Evolutionary conservation across 495 filamentous ascomycete species (phyloP), one percentile per base, ranked within the genome.

Genomic region (Aspergillus taichungensis): DNA sequence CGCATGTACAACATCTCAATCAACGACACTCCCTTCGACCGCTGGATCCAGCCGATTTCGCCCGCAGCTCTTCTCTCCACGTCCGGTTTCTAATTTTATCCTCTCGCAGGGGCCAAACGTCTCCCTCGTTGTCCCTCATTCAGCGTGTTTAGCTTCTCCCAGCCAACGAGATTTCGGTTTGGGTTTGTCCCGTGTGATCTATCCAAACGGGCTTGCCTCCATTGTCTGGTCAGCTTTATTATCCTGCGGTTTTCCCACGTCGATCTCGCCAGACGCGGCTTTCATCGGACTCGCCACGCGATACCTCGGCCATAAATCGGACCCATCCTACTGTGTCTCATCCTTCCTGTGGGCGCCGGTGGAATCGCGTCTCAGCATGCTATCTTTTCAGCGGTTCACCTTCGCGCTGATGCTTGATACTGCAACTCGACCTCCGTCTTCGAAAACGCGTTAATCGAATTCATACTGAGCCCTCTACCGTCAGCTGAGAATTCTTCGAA

Each of bases 311-410:
- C 18, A 2, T 24, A 24, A 24, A 24, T 2, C 18, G 18, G 18
- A 24, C 4, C 18, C 18, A 24, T 24, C 18, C 2, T 4, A 24
- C 18, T 24, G 18, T 24, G 18, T 24, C 30, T 44, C 30, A 30
- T 28, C 30, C 13, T 36, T 34, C 33, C 13, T 40, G 24, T 41
- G 43, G 11, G 30, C 28, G 39, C 43, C 34, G 31, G 54, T 48
- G 45, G 48, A 47, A 53, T 43, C 55, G 50, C 55, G 50, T 50
- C 51, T 43, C 58, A 61, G 58, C 54, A 61, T 61, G 58, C 58
- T 53, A 47, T 37, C 51, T 54, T 42, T 53, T 49, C 52, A 50
- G 45, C 52, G 36, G 42, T 47, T 46, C 39, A 39, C 41, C 30
- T 42, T 47, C 32, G 47, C 49, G 41, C 34, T 40, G 34, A 54